phyloP scores from a whole-genome alignment of 371 early-diverging fungal genomes.

The Capniomyces stellatus region DNA sequence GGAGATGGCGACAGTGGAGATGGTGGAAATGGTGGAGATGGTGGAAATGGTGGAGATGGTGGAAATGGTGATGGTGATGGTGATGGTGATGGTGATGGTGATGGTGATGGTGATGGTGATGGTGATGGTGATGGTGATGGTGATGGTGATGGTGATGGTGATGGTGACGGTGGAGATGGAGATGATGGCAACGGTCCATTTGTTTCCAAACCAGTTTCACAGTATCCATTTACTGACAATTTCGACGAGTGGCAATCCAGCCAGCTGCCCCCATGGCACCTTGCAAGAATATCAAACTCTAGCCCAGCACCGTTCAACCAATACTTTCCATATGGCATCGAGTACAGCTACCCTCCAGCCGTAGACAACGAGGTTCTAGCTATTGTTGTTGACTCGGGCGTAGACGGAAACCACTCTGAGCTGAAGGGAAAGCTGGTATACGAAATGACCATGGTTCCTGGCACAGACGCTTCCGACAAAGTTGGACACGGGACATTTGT shows the following conservation, averaged over 20 bases:
- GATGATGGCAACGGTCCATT: too few species aligned
- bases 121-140: too few species aligned
- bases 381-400: neutral
- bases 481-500: slow-evolving; percentile 41
- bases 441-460: neutral
- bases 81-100: too few species aligned
- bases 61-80: too few species aligned
- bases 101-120: too few species aligned
- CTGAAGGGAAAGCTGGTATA: neutral
- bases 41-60: too few species aligned
- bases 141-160: too few species aligned
- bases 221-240: neutral
- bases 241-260: neutral
- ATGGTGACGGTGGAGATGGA: too few species aligned
- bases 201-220: neutral
- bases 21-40: too few species aligned
- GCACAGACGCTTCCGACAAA: neutral
- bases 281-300: neutral
- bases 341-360: neutral
- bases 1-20: too few species aligned
- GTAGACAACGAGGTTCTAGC: neutral
- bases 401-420: neutral
- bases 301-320: neutral
- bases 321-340: neutral
- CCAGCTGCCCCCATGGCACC: neutral